Base-by-base conservation (phyloP, 169 alveolate genomes). In the Plasmodium knowlesi region DNA sequence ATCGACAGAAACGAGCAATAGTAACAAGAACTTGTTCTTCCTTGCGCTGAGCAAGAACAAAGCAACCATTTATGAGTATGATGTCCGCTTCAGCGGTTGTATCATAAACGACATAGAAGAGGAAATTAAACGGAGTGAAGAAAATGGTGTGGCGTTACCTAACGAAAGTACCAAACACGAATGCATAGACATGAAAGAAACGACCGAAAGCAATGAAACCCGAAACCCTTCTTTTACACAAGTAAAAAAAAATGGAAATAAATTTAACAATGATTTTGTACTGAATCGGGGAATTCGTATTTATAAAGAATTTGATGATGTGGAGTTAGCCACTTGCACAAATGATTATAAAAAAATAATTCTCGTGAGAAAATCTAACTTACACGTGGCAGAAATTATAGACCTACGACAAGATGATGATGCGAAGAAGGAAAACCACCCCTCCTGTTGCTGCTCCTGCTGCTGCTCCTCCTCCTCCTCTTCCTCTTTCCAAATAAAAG, bases 301-400 rank as follows among this genome's bases (percentile, higher is more conserved):
- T 14, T 88, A 78, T 14, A 88, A 79, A 80, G 94, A 88, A 37
- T 88, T 32, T 34, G 73, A 88, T 0, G 88, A 79, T 78, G 94
- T 88, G 12, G 94, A 88, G 34, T 32, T 88, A 53, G 84, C 84
- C 32, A 79, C 94, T 34, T 88, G 94, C 22, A 88, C 94, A 16
- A 50, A 54, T 46, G 94, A 88, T 67, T 79, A 88, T 76, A 88
- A 88, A 79, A 88, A 88, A 57, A 78, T 88, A 14, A 88, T 88
- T 5, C 61, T 88, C 4, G 94, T 88, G 8, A 88, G 74, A 46
- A 88, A 88, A 50, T 12, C n/a, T 9, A 28, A 79, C 32, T 37
- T 79, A 54, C 54, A 88, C 82, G 82, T 88, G 41, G 94, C 89
- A 9, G 85, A 88, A 78, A 46, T 88, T n/a, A 88, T 88, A 5